Percentiles rank a stretch among this genome's conserved stretches.
Conservation (phyloP, 352 stramenopile species). For the Phytophthora pseudosyringae region DNA sequence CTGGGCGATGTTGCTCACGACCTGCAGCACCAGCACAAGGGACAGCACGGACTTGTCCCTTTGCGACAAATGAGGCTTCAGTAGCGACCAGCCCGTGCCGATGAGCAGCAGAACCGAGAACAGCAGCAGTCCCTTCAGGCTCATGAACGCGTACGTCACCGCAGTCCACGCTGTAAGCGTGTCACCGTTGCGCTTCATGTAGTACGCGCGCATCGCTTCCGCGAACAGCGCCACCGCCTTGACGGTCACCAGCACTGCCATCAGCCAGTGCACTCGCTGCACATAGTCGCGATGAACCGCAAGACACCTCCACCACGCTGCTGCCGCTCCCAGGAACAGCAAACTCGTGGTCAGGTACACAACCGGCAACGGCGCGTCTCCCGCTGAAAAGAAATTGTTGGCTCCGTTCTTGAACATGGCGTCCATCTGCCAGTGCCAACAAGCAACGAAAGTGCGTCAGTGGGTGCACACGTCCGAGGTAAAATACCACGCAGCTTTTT, state of each 20-base stretch:
- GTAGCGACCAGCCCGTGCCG: constrained; percentile 96
- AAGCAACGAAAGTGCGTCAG: constrained; percentile 3
- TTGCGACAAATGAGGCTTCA: constrained; percentile 95
- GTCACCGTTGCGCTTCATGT: constrained; percentile 95
- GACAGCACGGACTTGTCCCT: constrained; percentile 96
- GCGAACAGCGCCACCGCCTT: constrained; percentile 95
- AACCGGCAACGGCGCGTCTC: constrained; percentile 82
- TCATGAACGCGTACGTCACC: constrained; percentile 96
- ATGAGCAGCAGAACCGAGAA: constrained; percentile 98
- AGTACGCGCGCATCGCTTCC: constrained; percentile 95
- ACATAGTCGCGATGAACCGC: constrained; percentile 65
- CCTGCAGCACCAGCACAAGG: constrained; percentile 91
- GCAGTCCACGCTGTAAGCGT: constrained; percentile 92
- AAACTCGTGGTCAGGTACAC: constrained; percentile 87
- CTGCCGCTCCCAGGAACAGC: constrained; percentile 62
- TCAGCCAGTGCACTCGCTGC: constrained; percentile 94
- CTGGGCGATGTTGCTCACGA: constrained; percentile 95
- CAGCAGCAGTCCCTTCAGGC: constrained; percentile 96
- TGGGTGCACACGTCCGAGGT: neutral
- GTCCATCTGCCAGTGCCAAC: constrained; percentile 55
- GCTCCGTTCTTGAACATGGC: constrained; percentile 84
- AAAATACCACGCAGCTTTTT: too few species aligned
- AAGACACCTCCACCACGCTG: constrained; percentile 73
- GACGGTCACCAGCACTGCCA: constrained; percentile 93
- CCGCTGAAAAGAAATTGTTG: constrained; percentile 86